Base-by-base conservation (phyloP, 2,329 filamentous ascomycete species). In the Talaromyces sp. region DNA sequence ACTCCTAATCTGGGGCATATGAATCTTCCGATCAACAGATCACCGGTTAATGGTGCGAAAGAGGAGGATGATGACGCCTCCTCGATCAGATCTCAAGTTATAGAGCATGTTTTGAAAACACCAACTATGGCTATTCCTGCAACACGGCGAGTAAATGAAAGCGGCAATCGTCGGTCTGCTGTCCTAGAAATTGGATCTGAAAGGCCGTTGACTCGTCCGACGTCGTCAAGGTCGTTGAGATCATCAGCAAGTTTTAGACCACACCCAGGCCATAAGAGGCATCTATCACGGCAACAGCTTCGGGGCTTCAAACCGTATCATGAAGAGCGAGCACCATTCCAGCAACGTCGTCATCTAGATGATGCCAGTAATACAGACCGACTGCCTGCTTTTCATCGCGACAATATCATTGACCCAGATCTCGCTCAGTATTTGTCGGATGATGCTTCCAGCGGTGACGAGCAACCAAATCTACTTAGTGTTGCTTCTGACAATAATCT, bases 361-460 rank as follows among this genome's bases (percentile, higher is more conserved):
- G 88, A 92, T 63, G 78, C 83, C 55, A 79, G 82, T 3, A 86
- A 84, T 66, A 88, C 87, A 66, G 80, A 86, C 7, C 86, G 87
- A 46, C 83, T 96, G 39, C 89, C 93, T 16, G 92, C 92, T n/a
- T 98, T 99, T 69, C 95, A 99, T 73, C 92, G 95, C 71, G 95
- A 99, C 79, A 98, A 95, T 72, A 96, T 99, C 68, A 98, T 99
- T 68, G 95, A 99, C 72, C 95, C 95, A 1, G 95, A 99, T 71
- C 81, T 99, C 60, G 93, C 93, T 5, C 90, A 92, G 37, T 99
- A 96, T 76, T 90, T 99, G 82, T 99, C 95, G 6, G 95, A 99
- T 73, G 88, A 91, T 68, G 92, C 91, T 55, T 96, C 93, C 1
- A 97, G 92, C 69, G 93, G 90, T 40, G 93, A 96, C 69, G 93